Percentiles rank a stretch among this genome's conserved stretches.
phyloP scores from a whole-genome alignment of 139 green algal species.

The Diplosphaera chodatii region DNA sequence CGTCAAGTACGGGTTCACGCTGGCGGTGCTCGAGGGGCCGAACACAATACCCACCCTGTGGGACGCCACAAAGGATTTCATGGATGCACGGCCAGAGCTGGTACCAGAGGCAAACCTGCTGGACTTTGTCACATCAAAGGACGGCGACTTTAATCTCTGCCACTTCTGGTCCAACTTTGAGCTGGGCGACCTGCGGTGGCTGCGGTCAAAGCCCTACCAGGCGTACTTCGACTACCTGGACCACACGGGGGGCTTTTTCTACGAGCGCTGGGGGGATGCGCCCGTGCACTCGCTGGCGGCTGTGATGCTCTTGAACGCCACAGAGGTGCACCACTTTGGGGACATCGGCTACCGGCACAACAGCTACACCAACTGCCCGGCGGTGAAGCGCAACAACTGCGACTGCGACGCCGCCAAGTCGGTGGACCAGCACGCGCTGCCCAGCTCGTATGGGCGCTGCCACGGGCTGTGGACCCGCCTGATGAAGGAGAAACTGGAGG shows the following conservation, averaged over 20 bases:
- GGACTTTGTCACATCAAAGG: conserved; percentile 6
- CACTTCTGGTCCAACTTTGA: conserved; percentile 41
- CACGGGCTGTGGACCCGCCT: conserved; percentile 12
- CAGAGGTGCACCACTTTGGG: conserved; percentile 14
- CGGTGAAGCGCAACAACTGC: conserved; percentile 14
- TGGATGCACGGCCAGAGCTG: not conserved
- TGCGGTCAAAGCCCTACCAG: not conserved
- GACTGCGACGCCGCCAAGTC: conserved; percentile 16
- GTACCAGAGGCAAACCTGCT: conserved; percentile 9
- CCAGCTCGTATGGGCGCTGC: conserved; percentile 10
- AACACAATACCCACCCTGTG: conserved; percentile 22
- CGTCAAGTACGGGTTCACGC: conserved; percentile 20
- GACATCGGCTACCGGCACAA: conserved; percentile 25
- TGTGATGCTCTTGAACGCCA: conserved; percentile 17
- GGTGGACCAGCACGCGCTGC: conserved; percentile 10
- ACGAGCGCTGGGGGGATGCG: conserved; percentile 35
- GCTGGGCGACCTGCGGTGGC: conserved; percentile 27
- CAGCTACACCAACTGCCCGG: conserved; percentile 16
- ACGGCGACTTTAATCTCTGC: conserved; percentile 20
- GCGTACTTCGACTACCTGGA: conserved; percentile 25
- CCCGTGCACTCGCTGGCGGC: conserved; percentile 33
- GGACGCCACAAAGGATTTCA: conserved; percentile 6
- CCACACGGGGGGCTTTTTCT: conserved; percentile 21
- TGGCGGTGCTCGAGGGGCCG: conserved; percentile 8
- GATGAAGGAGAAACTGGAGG: not conserved